These are phyloP conservation scores for Beverwykella pulmonaria DNA, from an alignment of 495 filamentous ascomycete species.

Conservation along the genomic window DNA sequence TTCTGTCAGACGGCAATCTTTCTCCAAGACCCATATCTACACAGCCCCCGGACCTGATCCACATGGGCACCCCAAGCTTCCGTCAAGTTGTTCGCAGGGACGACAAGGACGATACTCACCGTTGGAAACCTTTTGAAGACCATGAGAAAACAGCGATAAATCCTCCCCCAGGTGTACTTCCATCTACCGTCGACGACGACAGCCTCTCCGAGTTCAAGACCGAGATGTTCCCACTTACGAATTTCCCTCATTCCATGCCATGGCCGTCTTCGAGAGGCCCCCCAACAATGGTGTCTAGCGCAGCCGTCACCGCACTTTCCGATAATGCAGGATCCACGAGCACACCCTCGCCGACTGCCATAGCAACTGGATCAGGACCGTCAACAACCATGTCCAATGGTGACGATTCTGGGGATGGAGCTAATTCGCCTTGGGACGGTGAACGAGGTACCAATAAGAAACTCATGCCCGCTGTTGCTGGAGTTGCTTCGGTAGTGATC, in stretches of 20 bases:
- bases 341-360: not conserved
- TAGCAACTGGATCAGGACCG: no score
- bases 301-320: not conserved
- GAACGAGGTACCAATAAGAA: not conserved
- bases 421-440: not conserved
- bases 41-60: not conserved
- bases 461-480: constrained; percentile 10
- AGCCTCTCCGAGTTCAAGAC: not conserved
- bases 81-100: not conserved
- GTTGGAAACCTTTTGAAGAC: not conserved
- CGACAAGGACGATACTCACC: not conserved
- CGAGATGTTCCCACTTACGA: not conserved
- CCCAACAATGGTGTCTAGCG: not conserved
- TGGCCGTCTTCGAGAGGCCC: no score
- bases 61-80: not conserved
- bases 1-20: not conserved
- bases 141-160: not conserved
- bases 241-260: no score
- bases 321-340: not conserved
- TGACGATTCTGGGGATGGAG: not conserved
- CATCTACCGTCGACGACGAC: not conserved
- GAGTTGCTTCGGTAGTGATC: constrained; percentile 10
- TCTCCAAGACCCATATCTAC: constrained; percentile 10
- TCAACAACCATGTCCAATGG: not conserved
- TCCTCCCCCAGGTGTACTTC: not conserved